Percentiles rank a stretch among this genome's conserved stretches.
Evolutionary conservation across 208 protist species (phyloP).

Genomic region (Acanthamoeba sp.): DNA sequence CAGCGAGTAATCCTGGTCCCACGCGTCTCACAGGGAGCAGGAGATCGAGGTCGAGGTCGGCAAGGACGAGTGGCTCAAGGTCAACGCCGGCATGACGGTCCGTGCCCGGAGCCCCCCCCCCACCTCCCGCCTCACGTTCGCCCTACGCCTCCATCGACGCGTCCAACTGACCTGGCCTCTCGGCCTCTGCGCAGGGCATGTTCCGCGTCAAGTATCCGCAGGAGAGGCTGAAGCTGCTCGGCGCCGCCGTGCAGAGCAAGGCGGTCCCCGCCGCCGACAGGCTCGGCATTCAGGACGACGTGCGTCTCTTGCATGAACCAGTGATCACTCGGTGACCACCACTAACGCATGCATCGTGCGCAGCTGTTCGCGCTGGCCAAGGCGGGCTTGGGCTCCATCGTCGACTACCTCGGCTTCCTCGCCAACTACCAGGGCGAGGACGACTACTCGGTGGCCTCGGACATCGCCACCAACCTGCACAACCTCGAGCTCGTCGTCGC

Average conservation of each 20-base stretch:
- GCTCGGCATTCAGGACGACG: constrained; percentile 65
- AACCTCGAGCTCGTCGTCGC: not conserved
- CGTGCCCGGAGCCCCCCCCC: not conserved
- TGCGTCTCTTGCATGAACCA: not conserved
- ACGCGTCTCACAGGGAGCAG: constrained; percentile 20
- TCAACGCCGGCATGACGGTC: constrained; percentile 45
- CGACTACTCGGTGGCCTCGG: constrained; percentile 19
- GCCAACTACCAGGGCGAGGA: not conserved
- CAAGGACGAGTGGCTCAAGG: constrained; percentile 51
- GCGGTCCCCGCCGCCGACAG: not conserved
- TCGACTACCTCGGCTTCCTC: not conserved
- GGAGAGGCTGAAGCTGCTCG: not conserved
- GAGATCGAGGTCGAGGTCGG: constrained; percentile 24
- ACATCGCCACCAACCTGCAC: constrained; percentile 13
- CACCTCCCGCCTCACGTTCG: not conserved
- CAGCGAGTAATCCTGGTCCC: not conserved
- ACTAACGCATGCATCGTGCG: not conserved
- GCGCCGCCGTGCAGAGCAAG: not conserved
- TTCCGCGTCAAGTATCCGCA: constrained; percentile 56
- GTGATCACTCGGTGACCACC: not conserved
- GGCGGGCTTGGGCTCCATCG: not conserved
- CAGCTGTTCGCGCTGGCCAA: constrained; percentile 30
- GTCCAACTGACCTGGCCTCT: no score
- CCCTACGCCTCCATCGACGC: no score
- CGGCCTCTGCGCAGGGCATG: not conserved